Percentiles rank a stretch among this genome's conserved stretches.
These are phyloP conservation scores for Acanthamoeba lenticulata DNA, from an alignment of 208 protist species.

Conservation along the genomic window DNA sequence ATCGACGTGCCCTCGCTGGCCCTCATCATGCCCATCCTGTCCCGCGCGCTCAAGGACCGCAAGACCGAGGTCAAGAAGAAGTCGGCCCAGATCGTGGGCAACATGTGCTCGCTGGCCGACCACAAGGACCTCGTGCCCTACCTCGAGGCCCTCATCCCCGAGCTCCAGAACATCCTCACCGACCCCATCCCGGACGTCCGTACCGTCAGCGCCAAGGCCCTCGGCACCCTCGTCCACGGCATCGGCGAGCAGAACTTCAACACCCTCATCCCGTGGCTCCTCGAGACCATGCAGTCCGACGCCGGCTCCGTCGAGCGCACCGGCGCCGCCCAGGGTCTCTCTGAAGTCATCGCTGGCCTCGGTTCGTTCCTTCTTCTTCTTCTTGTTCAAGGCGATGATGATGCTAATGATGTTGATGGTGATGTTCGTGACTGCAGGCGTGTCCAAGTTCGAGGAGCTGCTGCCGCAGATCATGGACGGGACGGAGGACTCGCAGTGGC, in stretches of 20 bases:
- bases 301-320: slow-evolving; percentile 82
- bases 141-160: slow-evolving; percentile 81
- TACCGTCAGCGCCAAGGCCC: slow-evolving; percentile 50
- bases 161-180: slow-evolving; percentile 82
- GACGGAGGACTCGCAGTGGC: slow-evolving; percentile 60
- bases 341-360: slow-evolving; percentile 82
- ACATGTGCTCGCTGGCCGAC: slow-evolving; percentile 86
- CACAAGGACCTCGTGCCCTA: slow-evolving; percentile 87
- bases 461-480: slow-evolving; percentile 81
- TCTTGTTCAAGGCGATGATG: not conserved
- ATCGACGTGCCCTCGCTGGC: slow-evolving; percentile 91
- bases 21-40: slow-evolving; percentile 89
- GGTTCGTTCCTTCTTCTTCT: not conserved
- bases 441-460: slow-evolving; percentile 73
- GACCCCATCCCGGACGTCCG: slow-evolving; percentile 90
- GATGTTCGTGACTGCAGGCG: not conserved
- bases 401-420: too few relatives aligned
- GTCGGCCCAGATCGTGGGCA: slow-evolving; percentile 87
- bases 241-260: slow-evolving; percentile 87
- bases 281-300: slow-evolving; percentile 81
- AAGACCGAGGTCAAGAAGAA: slow-evolving; percentile 86
- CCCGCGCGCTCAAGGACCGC: slow-evolving; percentile 86
- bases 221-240: slow-evolving; percentile 84
- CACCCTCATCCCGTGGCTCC: slow-evolving; percentile 85
- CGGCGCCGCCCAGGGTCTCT: slow-evolving; percentile 88